Base-by-base conservation (phyloP, 2,329 filamentous ascomycete species). In the Apiospora arundinis region DNA sequence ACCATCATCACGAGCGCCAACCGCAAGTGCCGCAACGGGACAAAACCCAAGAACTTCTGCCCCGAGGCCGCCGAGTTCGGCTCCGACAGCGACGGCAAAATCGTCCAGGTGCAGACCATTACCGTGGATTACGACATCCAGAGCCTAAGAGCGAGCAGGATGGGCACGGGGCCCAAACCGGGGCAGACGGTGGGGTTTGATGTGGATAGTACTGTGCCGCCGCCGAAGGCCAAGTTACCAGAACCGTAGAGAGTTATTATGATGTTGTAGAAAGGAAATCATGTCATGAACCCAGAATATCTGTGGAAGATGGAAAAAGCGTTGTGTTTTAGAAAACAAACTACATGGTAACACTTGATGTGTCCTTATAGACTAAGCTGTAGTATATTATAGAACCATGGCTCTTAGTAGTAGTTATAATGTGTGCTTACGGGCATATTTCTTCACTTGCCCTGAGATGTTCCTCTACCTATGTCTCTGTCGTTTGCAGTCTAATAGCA, bases 1-100 rank as follows among this genome's bases (percentile, higher is more conserved):
- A 67, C 63, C 37, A 45, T 67, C 63, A 67, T 67, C 42, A 67
- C 63, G 63, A 67, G 63, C 63, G 63, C 37, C 37, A 45, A 45
- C 37, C 37, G 63, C 37, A 23, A 16, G n/a, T 25, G 37, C 63
- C 63, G 63, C 18, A 16, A 11, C 63, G n/a, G 63, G 18, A 18
- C 4, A 21, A 28, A 28, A 21, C 63, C 37, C 21, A 28, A 45
- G n/a, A 9, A 23, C 7, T 45, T 67, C 63, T 45, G 42, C 37
- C 42, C 63, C 63, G 52, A 60, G 52, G 52, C 52, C 52, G 28
- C 25, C 28, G 52, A 60, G 52, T 45, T 23, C 37, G 63, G 42
- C 37, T 28, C 42, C 37, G 63, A 67, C 4, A 67, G 63, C 37
- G 42, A 67, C 14, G 37, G 37, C 63, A 45, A 45, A n/a, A 67